Evolutionary conservation across 164 flowering plant species (phyloP).

Genomic region (Aristolochia californica): DNA sequence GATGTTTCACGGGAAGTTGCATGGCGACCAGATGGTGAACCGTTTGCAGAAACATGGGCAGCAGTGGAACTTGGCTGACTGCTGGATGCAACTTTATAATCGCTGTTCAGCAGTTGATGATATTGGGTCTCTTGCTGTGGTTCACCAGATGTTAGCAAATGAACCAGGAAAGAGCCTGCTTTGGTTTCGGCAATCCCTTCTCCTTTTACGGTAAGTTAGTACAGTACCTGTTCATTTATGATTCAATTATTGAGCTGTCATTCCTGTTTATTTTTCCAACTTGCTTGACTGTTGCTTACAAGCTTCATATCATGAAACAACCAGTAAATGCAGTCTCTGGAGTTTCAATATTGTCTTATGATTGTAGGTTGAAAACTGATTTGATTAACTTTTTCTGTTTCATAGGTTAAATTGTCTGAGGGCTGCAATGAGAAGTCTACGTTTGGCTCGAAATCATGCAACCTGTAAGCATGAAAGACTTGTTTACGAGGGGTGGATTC

Average conservation of each 20-base stretch:
- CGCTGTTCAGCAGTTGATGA: conserved; percentile 75
- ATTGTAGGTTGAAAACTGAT: too few relatives aligned
- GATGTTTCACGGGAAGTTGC: conserved; percentile 60
- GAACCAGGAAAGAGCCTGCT: conserved; percentile 52
- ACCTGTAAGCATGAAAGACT: conserved; percentile 48
- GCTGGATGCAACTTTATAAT: conserved; percentile 72
- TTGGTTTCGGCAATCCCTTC: conserved; percentile 60
- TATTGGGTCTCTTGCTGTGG: conserved; percentile 67
- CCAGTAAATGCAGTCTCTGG: too few relatives aligned
- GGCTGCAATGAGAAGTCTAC: conserved; percentile 77
- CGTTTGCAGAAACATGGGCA: conserved; percentile 40
- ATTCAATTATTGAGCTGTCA: too few relatives aligned
- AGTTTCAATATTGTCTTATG: too few relatives aligned
- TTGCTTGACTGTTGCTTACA: too few relatives aligned
- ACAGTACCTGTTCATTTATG: background rate
- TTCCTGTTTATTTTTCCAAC: too few relatives aligned
- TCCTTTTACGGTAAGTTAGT: conserved; percentile 42
- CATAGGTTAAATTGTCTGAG: conserved; percentile 77
- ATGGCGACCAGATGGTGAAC: conserved; percentile 48
- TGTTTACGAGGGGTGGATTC: conserved; percentile 74
- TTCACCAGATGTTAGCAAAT: conserved; percentile 57
- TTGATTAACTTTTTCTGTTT: too few relatives aligned
- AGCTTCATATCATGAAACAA: too few relatives aligned
- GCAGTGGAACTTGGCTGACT: conserved; percentile 60
- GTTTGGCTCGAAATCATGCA: conserved; percentile 63